phyloP scores from a whole-genome alignment of 1,139 yeast genomes.

The Debaryomyces sp. region DNA sequence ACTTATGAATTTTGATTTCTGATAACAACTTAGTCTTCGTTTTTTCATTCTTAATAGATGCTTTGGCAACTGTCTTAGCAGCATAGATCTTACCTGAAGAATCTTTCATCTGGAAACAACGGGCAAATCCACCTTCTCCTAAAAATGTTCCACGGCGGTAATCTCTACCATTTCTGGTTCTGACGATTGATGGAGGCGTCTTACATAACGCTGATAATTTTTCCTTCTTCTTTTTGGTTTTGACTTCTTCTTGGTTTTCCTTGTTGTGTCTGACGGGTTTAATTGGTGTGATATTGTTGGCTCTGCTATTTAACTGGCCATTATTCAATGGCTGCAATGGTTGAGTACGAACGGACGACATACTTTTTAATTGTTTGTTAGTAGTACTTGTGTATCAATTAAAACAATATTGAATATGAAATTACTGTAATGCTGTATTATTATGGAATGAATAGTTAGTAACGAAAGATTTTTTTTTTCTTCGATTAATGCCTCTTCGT shows the following conservation, averaged over 20 bases:
- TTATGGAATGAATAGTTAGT: neutral
- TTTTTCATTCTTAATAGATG: constrained; percentile 87
- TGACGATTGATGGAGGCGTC: constrained; percentile 91
- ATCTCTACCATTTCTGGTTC: constrained; percentile 84
- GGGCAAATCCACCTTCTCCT: constrained; percentile 99
- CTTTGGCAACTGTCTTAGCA: constrained; percentile 97
- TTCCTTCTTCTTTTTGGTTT: constrained; percentile 70
- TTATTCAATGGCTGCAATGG: constrained; percentile 53
- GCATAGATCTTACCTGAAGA: constrained; percentile 87
- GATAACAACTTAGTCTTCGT: constrained; percentile 86
- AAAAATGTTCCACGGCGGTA: constrained; percentile 88
- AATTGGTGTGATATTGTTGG: constrained; percentile 44
- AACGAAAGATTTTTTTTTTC: neutral
- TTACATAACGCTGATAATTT: constrained; percentile 86
- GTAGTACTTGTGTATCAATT: neutral
- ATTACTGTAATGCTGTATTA: neutral
- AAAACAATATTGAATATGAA: neutral
- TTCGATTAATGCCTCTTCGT: constrained; percentile 1
- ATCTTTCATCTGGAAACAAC: constrained; percentile 96
- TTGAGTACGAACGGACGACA: constrained; percentile 43
- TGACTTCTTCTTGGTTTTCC: constrained; percentile 25
- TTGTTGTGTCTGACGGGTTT: constrained; percentile 36
- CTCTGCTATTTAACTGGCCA: constrained; percentile 46
- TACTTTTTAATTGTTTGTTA: constrained; percentile 11
- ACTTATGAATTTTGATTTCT: constrained; percentile 93